phyloP scores from a whole-genome alignment of 1,284 basidiomycete genomes.

The Sanguinoderma infundibulare region DNA sequence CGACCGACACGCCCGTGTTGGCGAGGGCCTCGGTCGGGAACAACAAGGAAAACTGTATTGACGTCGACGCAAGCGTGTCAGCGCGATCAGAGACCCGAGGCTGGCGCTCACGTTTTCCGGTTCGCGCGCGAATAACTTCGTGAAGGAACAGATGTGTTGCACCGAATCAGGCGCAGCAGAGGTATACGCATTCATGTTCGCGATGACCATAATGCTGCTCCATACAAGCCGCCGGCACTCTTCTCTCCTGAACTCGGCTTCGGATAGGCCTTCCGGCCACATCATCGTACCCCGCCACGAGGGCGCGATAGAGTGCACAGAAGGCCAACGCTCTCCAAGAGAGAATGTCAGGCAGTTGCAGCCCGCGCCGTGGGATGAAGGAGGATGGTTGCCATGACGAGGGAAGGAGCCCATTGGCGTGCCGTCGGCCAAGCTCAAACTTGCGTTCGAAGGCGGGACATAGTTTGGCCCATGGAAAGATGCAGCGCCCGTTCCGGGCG shows the following conservation, averaged over 20 bases:
- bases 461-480: not conserved
- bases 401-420: not conserved
- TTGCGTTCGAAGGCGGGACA: not conserved
- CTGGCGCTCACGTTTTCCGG: slow-evolving; percentile 61
- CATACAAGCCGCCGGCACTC: slow-evolving; percentile 71
- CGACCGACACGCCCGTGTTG: slow-evolving; percentile 25
- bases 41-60: slow-evolving; percentile 62
- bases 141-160: slow-evolving; percentile 27
- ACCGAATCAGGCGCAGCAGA: slow-evolving; percentile 48
- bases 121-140: slow-evolving; percentile 63
- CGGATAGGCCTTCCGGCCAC: slow-evolving; percentile 63
- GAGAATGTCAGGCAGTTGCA: slow-evolving; percentile 60
- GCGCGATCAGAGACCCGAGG: not conserved
- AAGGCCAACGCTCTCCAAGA: slow-evolving; percentile 52
- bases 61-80: not conserved
- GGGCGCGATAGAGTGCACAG: slow-evolving; percentile 55
- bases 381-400: slow-evolving; percentile 15
- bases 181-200: slow-evolving; percentile 63
- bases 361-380: not conserved
- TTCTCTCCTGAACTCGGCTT: slow-evolving; percentile 67
- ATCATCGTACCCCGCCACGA: slow-evolving; percentile 65
- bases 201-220: slow-evolving; percentile 63
- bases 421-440: not conserved
- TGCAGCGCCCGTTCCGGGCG: not conserved
- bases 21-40: slow-evolving; percentile 65